Evolutionary conservation across 2,329 filamentous ascomycete species (phyloP).

Genomic region (Arthrinium puccinioides): DNA sequence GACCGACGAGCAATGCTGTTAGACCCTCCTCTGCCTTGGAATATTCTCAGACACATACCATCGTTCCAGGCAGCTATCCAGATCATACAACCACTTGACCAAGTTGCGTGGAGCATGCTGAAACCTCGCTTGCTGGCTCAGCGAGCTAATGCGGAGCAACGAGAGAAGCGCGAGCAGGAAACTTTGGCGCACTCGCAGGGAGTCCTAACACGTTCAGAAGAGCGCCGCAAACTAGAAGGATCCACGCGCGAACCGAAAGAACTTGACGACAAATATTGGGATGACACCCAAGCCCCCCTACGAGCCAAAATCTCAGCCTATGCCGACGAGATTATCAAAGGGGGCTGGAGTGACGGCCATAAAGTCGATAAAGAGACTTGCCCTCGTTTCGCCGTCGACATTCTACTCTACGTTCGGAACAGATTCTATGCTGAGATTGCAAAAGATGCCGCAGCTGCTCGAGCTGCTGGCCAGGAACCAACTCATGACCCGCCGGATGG

Average conservation of each 20-base stretch:
- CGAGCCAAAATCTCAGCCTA: constrained; percentile 57
- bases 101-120: constrained; percentile 62
- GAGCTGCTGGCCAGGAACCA: constrained; percentile 36
- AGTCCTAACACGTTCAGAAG: constrained; percentile 25
- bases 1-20: constrained; percentile 61
- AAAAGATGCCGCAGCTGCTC: constrained; percentile 41
- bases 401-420: constrained; percentile 59
- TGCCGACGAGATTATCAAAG: constrained; percentile 63
- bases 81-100: constrained; percentile 60
- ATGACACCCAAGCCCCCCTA: constrained; percentile 61
- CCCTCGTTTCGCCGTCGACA: constrained; percentile 63
- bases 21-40: constrained; percentile 55
- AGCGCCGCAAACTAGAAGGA: constrained; percentile 13
- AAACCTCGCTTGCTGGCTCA: constrained; percentile 61
- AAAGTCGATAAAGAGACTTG: constrained; percentile 57
- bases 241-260: constrained; percentile 45
- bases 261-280: constrained; percentile 61
- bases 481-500: constrained; percentile 41
- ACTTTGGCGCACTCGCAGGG: constrained; percentile 20
- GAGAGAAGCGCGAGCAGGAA: constrained; percentile 32
- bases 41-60: constrained; percentile 60
- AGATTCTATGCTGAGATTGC: constrained; percentile 57
- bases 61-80: constrained; percentile 69
- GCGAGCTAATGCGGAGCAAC: constrained; percentile 54
- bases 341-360: constrained; percentile 57